Base-by-base conservation (phyloP, 2,329 filamentous ascomycete species). In the Pseudogymnoascus sp. region DNA sequence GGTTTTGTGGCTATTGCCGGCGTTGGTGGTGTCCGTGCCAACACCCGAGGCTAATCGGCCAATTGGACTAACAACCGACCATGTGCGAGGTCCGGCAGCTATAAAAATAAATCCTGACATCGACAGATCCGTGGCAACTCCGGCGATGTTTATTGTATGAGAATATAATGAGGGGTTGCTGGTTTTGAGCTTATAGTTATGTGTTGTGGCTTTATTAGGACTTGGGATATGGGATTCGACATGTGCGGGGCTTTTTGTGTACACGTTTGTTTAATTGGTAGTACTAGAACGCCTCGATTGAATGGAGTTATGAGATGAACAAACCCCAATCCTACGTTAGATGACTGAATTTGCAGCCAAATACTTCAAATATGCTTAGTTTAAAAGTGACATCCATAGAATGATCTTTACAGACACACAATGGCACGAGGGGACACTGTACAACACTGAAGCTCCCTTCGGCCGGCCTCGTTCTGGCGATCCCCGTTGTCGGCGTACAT, bases 11-110 rank as follows among this genome's bases (percentile, higher is more conserved):
- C 49, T 56, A 56, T 56, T 56, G 25, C 49, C 49, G 49, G 49
- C 49, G 28, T 34, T 11, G 28, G 12, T 12, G 28, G 49, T 56
- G 49, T 56, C 49, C 49, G 28, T 56, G 49, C 49, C 49, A 56
- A 36, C 49, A 56, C 28, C 49, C 49, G 49, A 56, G 49, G 49
- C 49, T 56, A 56, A 56, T 56, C 28, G 14, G 46, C 46, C 46
- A 53, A 53, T 53, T 53, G 23, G 49, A 9, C 25, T 4, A n/a
- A 21, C 28, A 56, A 11, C 49, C 49, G 49, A 56, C 9, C 49
- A 56, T 34, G 28, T 56, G 49, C 49, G 28, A 34, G n/a, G 23
- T 11, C 25, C 46, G 46, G 25, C 49, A 56, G 28, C n/a, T 56
- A 31, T 46, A 16, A 12, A 34, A 18, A 31, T 46, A 16, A 12